Base-by-base conservation (phyloP, 2,329 filamentous ascomycete species). In the Nothopassalora personata region DNA sequence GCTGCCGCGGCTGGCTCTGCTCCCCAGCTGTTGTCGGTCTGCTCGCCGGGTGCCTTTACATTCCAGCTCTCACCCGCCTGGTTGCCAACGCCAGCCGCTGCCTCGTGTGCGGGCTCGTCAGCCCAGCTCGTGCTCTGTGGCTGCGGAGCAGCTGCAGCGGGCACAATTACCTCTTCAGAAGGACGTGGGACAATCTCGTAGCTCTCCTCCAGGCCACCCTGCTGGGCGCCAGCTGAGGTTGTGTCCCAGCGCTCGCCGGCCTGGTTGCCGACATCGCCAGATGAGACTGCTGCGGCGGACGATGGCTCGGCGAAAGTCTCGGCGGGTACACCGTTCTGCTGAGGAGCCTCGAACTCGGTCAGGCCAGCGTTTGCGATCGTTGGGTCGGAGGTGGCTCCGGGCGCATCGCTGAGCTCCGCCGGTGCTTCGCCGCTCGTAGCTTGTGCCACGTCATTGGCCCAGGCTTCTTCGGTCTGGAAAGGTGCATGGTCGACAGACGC, bases 151-250 rank as follows among this genome's bases (percentile, higher is more conserved):
- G 33, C 70, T 13, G 75, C 73, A 19, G 80, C 76, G 39, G 84
- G 85, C 39, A 81, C 84, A 62, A 94, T 89, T 5, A 88, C 87
- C 79, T 95, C 91, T 54, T 84, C 77, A 50, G 86, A 82, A 69
- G 92, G 84, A 58, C 87, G 85, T 54, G 90, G 85, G 48, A 90
- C 80, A 72, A 91, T 85, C 60, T 95, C 87, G 84, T 90, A 94
- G 55, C 81, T 83, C 65, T 92, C 89, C 30, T 80, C 77, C 46
- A 80, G 71, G 27, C 80, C 77, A 56, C 80, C 76, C 57, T 80
- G 77, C 53, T 79, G 76, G 23, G 79, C 76, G 15, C 74, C 76
- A 46, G 73, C 71, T 51, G 74, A 72, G 60, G 80, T 77, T 53
- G 79, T 77, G 66, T 90, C 86, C 87, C 86, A 90, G 64, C 87